Percentiles rank a stretch among this genome's conserved stretches.
Conservation (phyloP, 2,329 filamentous ascomycete species). For the Alternaria dauci region DNA sequence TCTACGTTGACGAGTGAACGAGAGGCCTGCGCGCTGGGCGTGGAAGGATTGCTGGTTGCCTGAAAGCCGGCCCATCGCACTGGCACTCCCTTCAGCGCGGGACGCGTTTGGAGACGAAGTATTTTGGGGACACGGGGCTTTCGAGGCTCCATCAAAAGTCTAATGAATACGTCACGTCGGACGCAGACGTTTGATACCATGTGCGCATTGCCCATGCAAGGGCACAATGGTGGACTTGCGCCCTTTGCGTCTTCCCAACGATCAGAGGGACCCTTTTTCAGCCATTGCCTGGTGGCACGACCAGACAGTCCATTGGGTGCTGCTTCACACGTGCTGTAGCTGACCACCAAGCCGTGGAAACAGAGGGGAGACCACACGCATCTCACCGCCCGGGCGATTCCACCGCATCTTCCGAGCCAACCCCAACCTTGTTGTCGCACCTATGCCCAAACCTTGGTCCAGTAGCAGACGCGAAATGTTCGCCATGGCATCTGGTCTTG, state of each 20-base stretch:
- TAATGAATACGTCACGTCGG: neutral
- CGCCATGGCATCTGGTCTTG: neutral
- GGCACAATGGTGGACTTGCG: neutral
- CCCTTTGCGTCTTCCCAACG: neutral
- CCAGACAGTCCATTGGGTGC: conserved; percentile 2
- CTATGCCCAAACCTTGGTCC: neutral
- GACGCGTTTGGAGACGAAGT: neutral
- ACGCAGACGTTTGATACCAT: neutral
- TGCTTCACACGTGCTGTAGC: conserved; percentile 17
- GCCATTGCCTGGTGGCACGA: neutral
- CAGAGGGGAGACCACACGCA: conserved; percentile 4
- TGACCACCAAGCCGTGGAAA: conserved; percentile 8
- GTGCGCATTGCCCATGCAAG: neutral
- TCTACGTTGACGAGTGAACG: conserved; percentile 12
- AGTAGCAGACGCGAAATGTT: neutral
- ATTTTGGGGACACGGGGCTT: neutral
- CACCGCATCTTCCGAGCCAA: conserved; percentile 10
- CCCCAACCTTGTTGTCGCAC: neutral
- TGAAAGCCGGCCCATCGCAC: conserved; percentile 8
- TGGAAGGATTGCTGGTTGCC: conserved; percentile 8
- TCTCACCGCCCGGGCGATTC: conserved; percentile 23
- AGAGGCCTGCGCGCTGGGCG: neutral
- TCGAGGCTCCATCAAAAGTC: neutral
- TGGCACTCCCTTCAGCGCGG: neutral
- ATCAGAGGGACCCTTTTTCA: neutral